phyloP scores from a whole-genome alignment of 2,329 filamentous ascomycete species.

The Xylariomycetidae sp. region DNA sequence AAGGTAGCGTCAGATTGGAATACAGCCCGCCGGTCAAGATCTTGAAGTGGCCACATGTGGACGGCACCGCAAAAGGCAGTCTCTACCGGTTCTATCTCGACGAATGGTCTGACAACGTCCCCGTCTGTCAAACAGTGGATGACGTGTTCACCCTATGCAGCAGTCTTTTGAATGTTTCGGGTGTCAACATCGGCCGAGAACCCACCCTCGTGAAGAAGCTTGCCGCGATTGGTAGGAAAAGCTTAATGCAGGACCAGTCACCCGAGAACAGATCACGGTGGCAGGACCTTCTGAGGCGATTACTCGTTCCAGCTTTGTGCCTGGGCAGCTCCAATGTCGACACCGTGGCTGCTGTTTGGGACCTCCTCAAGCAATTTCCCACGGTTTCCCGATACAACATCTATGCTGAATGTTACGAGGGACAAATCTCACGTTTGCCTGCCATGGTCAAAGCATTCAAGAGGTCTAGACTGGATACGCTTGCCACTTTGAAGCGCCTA shows the following conservation, averaged over 20 bases:
- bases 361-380: constrained; percentile 74
- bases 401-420: constrained; percentile 90
- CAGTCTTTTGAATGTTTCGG: constrained; percentile 79
- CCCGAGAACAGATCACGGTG: constrained; percentile 70
- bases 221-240: constrained; percentile 77
- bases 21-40: constrained; percentile 60
- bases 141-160: constrained; percentile 85
- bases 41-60: constrained; percentile 79
- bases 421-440: constrained; percentile 69
- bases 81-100: constrained; percentile 96
- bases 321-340: constrained; percentile 80
- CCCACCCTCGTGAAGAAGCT: constrained; percentile 73
- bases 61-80: constrained; percentile 72
- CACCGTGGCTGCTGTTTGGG: constrained; percentile 81
- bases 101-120: constrained; percentile 92
- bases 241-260: constrained; percentile 65
- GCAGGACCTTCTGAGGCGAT: constrained; percentile 76
- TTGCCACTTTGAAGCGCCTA: constrained; percentile 81
- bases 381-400: constrained; percentile 75
- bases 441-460: constrained; percentile 77
- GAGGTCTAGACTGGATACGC: constrained; percentile 71
- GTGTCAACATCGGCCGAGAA: constrained; percentile 86
- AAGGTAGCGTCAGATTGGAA: constrained; percentile 61
- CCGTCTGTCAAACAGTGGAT: constrained; percentile 83
- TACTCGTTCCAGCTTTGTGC: constrained; percentile 85